phyloP scores from a whole-genome alignment of 257 asterid species.

The Solanum infundibuliforme region DNA sequence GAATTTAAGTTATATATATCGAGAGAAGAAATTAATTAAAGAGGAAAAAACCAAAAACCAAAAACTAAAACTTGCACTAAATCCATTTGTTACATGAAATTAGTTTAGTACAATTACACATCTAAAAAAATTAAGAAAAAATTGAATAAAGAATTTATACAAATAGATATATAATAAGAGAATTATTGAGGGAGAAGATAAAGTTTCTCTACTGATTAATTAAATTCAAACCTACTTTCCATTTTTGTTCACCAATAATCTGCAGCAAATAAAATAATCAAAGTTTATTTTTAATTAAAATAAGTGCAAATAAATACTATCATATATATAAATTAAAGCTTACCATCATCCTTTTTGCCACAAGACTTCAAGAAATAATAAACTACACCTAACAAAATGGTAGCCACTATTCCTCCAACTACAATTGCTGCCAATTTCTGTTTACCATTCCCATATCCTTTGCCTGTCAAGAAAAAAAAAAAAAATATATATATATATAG shows the following conservation, averaged over 20 bases:
- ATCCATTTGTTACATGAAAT: not conserved
- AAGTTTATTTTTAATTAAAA: not conserved
- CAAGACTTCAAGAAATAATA: slow-evolving; percentile 26
- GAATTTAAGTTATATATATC: not conserved
- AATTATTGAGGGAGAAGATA: not conserved
- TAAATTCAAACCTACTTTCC: not conserved
- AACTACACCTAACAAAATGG: slow-evolving; percentile 19
- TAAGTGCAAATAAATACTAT: not conserved
- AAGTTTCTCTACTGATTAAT: not conserved
- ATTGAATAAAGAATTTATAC: not conserved
- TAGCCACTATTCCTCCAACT: slow-evolving; percentile 40
- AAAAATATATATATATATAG: not conserved
- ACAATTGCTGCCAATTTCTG: slow-evolving; percentile 36
- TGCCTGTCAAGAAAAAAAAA: not conserved
- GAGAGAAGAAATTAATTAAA: not conserved
- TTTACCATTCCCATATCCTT: slow-evolving; percentile 5
- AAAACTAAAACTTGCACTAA: not conserved
- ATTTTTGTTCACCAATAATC: not conserved
- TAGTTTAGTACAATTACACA: not conserved
- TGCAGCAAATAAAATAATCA: not conserved
- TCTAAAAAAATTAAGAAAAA: not conserved
- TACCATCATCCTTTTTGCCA: slow-evolving; percentile 51
- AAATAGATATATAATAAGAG: not conserved
- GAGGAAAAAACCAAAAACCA: not conserved
- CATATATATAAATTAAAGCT: not conserved